Evolutionary conservation across 1,284 basidiomycete genomes (phyloP), one percentile per base, ranked within the genome.

Genomic region (Cutaneotrichosporon mucoides): DNA sequence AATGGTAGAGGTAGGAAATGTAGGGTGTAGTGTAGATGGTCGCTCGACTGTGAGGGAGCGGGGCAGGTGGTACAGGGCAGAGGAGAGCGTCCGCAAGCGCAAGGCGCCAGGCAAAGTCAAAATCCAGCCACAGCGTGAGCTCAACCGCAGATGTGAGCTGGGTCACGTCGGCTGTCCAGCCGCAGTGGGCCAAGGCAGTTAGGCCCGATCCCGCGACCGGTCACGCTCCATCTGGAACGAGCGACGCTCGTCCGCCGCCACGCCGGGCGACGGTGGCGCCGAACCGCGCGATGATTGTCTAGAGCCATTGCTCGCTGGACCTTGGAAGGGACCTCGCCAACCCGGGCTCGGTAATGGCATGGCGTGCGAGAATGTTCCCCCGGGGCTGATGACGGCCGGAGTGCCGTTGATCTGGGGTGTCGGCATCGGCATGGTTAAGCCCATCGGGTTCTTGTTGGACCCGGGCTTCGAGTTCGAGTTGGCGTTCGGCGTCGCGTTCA

Each of bases 231-330:
- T 68, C 49, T 68, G 62, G 50, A 73, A 62, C 38, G 61, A 64
- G 37, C 68, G 57, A 34, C 71, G 65, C 15, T 65, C 71, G 38
- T 61, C 59, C 0, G 61, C 63, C 43, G 59, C 43, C 10, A 56
- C 43, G 35, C 72, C 73, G 7, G 73, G 73, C 34, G 63, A 66
- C 15, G 61, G 62, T 1, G 73, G 73, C 6, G 70, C 81, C 55
- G 66, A 77, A 60, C 67, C 77, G 57, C 63, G 71, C 45, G 58
- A 81, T 64, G 70, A 80, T 70, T 64, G 76, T 66, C 72, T 75
- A 67, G 55, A 82, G 56, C 78, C 68, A 69, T 70, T 73, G 52
- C 62, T 61, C 16, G 63, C 68, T 10, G 61, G 58, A 6, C 68
- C 70, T 52, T 75, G 73, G 68, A 73, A 74, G 6, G 73, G 73